Conservation (phyloP, 164 flowering plant species). For the Umbilicus rupestris region DNA sequence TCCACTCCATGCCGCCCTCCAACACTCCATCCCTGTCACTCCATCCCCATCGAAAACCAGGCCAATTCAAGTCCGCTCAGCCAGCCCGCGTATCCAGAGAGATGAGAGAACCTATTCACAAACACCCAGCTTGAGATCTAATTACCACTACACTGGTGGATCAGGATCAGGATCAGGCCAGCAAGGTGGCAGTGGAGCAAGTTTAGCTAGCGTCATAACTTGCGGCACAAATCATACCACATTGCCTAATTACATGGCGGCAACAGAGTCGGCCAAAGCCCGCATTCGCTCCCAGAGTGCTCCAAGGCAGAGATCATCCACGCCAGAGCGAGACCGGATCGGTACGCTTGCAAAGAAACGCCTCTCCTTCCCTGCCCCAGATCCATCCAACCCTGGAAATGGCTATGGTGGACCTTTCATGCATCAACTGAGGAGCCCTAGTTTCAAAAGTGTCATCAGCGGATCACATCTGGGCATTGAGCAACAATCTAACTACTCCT, state of each 20-base stretch:
- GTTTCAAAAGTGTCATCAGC: conserved; percentile 36
- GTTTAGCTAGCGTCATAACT: conserved; percentile 7
- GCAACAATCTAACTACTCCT: conserved; percentile 45
- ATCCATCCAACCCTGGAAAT: conserved; percentile 17
- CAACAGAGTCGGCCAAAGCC: conserved; percentile 57
- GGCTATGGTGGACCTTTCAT: too few species aligned
- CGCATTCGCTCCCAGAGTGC: conserved; percentile 51
- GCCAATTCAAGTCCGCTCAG: conserved; percentile 44
- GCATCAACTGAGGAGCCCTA: conserved; percentile 41
- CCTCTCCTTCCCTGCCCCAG: conserved; percentile 41
- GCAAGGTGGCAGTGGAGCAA: conserved; percentile 2
- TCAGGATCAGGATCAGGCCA: conserved; percentile 14
- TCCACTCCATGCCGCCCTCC: conserved; percentile 27
- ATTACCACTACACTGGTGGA: conserved; percentile 24
- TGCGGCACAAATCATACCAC: conserved; percentile 11
- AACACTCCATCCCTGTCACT: conserved; percentile 25
- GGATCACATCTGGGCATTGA: conserved; percentile 29
- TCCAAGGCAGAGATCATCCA: conserved; percentile 44
- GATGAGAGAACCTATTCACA: conserved; percentile 36
- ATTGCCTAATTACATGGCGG: conserved; percentile 59
- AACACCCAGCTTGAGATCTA: conserved; percentile 51
- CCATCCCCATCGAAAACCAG: conserved; percentile 45
- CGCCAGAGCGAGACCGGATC: conserved; percentile 39
- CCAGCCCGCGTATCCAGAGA: conserved; percentile 38
- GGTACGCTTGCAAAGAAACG: conserved; percentile 37